Base-by-base conservation (phyloP, 139 green algal genomes). In the Monoraphidium neglectum region DNA sequence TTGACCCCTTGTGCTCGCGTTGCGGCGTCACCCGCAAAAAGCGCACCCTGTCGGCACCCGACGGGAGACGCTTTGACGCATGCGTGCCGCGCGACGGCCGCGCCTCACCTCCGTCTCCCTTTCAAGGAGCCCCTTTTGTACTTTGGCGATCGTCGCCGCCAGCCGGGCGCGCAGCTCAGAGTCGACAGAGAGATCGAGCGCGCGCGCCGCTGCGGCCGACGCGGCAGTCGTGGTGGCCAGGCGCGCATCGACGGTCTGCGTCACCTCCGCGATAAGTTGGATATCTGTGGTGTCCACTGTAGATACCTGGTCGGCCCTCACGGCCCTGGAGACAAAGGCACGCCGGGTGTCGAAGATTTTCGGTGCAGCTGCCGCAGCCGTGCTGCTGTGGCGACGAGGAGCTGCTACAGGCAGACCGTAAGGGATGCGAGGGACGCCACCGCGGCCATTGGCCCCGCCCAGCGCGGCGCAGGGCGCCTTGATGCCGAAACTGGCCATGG, bases 71-170 rank as follows among this genome's bases (percentile, higher is more conserved):
- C n/a, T n/a, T n/a, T n/a, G n/a, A n/a, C n/a, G n/a, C n/a, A n/a
- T n/a, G n/a, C n/a, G n/a, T n/a, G n/a, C n/a, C n/a, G n/a, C n/a
- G n/a, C n/a, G n/a, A 49, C 49, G 28, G 21, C 65, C 32, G 36
- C 33, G n/a, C 23, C 64, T 0, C 61, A 95, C 92, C 88, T 97
- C 92, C 3, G 88, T 94, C 38, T 96, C 92, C 4, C 92, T 79
- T 83, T 97, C 92, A 49, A 97, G 82, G 70, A 97, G 83, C 28
- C 92, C 92, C 47, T 80, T 74, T 54, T 93, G 85, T 72, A 97
- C 84, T 21, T 89, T 82, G 15, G 74, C n/a, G 24, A 96, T 81
- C 0, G 84, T 87, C 1, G 82, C 75, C 49, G 82, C 35, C 23
- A 94, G 82, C 73, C 87, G 85, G 12, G 33, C 18, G 13, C 84